A percentile compares a stretch with the other conserved stretches of the same genome.
Conservation (phyloP, 495 filamentous ascomycete genomes). For the Penicillium canescens region DNA sequence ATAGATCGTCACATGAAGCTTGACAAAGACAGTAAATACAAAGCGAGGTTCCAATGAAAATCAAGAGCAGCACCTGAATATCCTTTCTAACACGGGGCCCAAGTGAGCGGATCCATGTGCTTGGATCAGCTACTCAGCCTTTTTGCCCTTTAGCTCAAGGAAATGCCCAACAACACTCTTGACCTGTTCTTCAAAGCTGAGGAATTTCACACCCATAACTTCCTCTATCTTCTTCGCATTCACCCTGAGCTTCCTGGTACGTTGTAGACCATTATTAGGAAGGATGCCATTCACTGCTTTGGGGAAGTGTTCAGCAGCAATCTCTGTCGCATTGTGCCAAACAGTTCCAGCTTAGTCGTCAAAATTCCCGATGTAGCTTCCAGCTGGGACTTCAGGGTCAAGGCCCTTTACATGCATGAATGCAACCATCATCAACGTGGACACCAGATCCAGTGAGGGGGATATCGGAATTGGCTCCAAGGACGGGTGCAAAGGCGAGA, state of each 20-base stretch:
- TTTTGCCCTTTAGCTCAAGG: background rate
- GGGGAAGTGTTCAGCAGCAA: background rate
- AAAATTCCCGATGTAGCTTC: constrained; percentile 1
- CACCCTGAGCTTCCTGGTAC: background rate
- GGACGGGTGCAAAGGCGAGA: background rate
- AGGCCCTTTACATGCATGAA: constrained; percentile 5
- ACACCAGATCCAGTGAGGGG: background rate
- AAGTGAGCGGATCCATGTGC: no score
- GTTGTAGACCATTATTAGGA: background rate
- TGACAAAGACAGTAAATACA: no score
- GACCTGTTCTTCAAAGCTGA: constrained; percentile 1
- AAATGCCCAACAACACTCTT: background rate
- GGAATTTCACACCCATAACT: background rate
- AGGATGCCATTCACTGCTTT: background rate
- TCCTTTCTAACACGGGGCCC: no score
- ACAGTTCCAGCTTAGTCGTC: background rate
- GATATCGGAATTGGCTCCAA: background rate
- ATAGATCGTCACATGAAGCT: no score
- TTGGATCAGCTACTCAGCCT: background rate
- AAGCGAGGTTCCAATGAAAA: no score
- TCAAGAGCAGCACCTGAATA: no score
- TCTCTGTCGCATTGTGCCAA: background rate
- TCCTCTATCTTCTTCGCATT: background rate
- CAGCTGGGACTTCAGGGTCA: background rate
- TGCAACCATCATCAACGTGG: background rate